These are phyloP conservation scores for Aspergillus nomiae DNA, from an alignment of 2,329 filamentous ascomycete genomes.

Conservation along the genomic window DNA sequence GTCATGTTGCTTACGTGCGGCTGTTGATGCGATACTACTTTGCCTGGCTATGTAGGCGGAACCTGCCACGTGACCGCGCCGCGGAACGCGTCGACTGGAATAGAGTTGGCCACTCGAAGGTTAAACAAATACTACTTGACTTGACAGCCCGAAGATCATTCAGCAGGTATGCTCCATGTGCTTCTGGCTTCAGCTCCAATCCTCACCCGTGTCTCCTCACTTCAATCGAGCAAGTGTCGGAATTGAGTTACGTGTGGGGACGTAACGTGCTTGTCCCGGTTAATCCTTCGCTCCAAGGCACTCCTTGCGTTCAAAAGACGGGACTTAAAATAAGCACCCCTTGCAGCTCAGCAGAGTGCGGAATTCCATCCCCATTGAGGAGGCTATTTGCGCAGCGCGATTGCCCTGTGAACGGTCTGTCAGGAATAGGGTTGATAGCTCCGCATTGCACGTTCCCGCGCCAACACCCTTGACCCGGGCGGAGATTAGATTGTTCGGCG, in stretches of 20 bases:
- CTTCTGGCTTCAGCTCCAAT: constrained; percentile 9
- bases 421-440: constrained; percentile 13
- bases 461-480: constrained; percentile 22
- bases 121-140: neutral
- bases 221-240: constrained; percentile 8
- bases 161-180: constrained; percentile 11
- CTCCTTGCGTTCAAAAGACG: constrained; percentile 15
- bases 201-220: constrained; percentile 2
- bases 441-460: constrained; percentile 21
- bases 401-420: constrained; percentile 4
- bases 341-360: constrained; percentile 15
- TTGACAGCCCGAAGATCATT: constrained; percentile 1
- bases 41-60: neutral
- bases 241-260: constrained; percentile 14
- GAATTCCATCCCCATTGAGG: constrained; percentile 2
- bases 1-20: neutral
- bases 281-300: constrained; percentile 1
- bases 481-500: constrained; percentile 22
- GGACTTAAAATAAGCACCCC: constrained; percentile 7
- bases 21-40: neutral
- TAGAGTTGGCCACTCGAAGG: constrained; percentile 1
- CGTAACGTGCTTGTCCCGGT: constrained; percentile 5
- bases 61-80: constrained; percentile 35
- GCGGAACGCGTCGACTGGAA: constrained; percentile 30
- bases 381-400: neutral